A percentile compares a stretch with the other conserved stretches of the same genome.
Conservation (phyloP, 306 rosid species). For the Abrus pulchellus region DNA sequence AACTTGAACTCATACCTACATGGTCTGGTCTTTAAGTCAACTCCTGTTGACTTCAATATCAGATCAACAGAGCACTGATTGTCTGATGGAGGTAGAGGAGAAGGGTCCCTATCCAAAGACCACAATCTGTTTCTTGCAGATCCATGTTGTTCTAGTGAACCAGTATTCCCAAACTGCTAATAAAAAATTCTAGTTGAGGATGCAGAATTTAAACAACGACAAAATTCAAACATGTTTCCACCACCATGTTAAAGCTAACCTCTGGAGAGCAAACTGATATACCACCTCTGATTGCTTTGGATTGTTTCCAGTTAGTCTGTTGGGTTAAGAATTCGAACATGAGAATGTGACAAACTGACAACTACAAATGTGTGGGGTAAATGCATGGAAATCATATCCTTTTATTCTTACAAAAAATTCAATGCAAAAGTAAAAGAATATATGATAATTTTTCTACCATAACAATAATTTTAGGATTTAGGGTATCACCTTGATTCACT, state of each 20-base stretch:
- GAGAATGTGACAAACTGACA: conserved; percentile 11
- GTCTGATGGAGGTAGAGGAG: conserved; percentile 61
- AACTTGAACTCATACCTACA: conserved; percentile 10
- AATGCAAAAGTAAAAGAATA: neutral
- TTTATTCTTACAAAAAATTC: conserved; percentile 6
- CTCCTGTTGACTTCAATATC: conserved; percentile 61
- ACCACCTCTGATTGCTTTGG: conserved; percentile 71
- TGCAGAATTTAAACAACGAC: conserved; percentile 12
- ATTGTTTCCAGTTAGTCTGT: conserved; percentile 64
- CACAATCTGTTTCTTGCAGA: conserved; percentile 63
- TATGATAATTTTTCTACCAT: neutral
- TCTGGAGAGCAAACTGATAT: conserved; percentile 66
- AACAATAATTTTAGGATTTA: too few relatives aligned
- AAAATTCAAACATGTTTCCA: conserved; percentile 18
- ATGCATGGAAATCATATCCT: neutral
- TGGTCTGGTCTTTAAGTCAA: conserved; percentile 45
- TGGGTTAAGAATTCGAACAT: conserved; percentile 17
- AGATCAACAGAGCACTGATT: conserved; percentile 69
- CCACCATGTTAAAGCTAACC: conserved; percentile 48
- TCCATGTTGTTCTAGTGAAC: conserved; percentile 54
- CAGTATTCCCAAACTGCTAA: conserved; percentile 60
- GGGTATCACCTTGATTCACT: too few relatives aligned
- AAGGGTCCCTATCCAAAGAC: conserved; percentile 68
- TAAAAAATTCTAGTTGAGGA: conserved; percentile 20
- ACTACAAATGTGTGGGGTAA: neutral